Conservation (phyloP, 2,329 filamentous ascomycete genomes). For the Colletotrichum lupini region DNA sequence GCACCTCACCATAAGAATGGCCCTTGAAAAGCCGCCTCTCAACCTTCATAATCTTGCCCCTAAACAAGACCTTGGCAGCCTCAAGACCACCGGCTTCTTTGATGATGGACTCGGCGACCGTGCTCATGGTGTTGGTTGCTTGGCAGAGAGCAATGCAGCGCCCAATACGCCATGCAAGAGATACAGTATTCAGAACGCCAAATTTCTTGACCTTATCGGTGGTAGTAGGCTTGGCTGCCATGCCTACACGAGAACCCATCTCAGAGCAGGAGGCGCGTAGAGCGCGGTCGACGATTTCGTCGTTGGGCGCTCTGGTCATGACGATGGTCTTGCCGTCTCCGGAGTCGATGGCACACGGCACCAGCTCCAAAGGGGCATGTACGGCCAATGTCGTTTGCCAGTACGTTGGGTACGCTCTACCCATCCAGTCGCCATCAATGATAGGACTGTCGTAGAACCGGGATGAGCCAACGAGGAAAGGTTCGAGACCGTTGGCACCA, state of each 20-base stretch:
- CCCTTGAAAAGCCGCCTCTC: slow-evolving; percentile 61
- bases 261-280: slow-evolving; percentile 52
- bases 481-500: slow-evolving; percentile 72
- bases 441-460: slow-evolving; percentile 61
- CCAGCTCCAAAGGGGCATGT: slow-evolving; percentile 50
- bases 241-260: slow-evolving; percentile 43
- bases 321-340: slow-evolving; percentile 56
- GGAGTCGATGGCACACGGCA: slow-evolving; percentile 57
- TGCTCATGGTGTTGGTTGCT: slow-evolving; percentile 58
- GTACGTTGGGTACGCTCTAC: slow-evolving; percentile 63
- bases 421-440: slow-evolving; percentile 69
- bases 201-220: slow-evolving; percentile 38
- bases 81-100: slow-evolving; percentile 65
- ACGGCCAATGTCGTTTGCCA: slow-evolving; percentile 64
- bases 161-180: slow-evolving; percentile 31
- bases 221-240: slow-evolving; percentile 31
- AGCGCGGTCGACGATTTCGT: slow-evolving; percentile 41
- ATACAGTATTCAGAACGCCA: slow-evolving; percentile 32
- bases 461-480: slow-evolving; percentile 66
- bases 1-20: slow-evolving; percentile 58
- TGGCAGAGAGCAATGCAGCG: slow-evolving; percentile 20
- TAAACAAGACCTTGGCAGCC: slow-evolving; percentile 68
- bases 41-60: slow-evolving; percentile 69
- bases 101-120: slow-evolving; percentile 68
- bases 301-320: slow-evolving; percentile 54